Conservation (phyloP, 257 asterid species). For the Rauvolfia tetraphylla region DNA sequence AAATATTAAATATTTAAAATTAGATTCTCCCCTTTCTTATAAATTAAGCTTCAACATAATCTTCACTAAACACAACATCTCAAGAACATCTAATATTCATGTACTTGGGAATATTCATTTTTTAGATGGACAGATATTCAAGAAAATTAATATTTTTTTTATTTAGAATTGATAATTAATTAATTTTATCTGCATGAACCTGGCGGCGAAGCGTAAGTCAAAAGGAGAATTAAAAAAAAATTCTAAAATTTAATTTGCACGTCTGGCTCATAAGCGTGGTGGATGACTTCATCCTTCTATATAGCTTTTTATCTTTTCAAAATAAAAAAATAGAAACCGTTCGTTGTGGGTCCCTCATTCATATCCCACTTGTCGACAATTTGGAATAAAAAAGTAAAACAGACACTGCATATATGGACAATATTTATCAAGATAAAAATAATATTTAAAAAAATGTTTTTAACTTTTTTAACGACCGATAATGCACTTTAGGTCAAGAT, state of each 20-base stretch:
- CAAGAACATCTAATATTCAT: background rate
- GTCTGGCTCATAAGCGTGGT: background rate
- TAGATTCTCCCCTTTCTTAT: too few relatives aligned
- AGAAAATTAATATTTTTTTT: background rate
- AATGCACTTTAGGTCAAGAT: constrained; percentile 1
- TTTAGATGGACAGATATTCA: too few relatives aligned
- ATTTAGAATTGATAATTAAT: background rate
- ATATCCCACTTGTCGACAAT: background rate
- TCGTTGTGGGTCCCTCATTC: background rate
- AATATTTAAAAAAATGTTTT: background rate
- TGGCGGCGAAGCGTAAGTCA: background rate
- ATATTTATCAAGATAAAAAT: background rate
- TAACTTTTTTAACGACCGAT: background rate
- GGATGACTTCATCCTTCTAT: constrained; percentile 1
- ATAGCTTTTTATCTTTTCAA: background rate
- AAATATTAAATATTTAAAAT: too few relatives aligned
- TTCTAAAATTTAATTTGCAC: background rate
- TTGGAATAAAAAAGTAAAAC: background rate
- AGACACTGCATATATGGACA: background rate
- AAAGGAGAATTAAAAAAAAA: background rate
- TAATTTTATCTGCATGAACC: background rate
- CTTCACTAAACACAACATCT: too few relatives aligned
- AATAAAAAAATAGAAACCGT: background rate
- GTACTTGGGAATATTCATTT: too few relatives aligned
- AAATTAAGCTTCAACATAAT: too few relatives aligned